Evolutionary conservation across 2,329 filamentous ascomycete species (phyloP), one percentile per base, ranked within the genome.

Genomic region (Penicillium olsonii): DNA sequence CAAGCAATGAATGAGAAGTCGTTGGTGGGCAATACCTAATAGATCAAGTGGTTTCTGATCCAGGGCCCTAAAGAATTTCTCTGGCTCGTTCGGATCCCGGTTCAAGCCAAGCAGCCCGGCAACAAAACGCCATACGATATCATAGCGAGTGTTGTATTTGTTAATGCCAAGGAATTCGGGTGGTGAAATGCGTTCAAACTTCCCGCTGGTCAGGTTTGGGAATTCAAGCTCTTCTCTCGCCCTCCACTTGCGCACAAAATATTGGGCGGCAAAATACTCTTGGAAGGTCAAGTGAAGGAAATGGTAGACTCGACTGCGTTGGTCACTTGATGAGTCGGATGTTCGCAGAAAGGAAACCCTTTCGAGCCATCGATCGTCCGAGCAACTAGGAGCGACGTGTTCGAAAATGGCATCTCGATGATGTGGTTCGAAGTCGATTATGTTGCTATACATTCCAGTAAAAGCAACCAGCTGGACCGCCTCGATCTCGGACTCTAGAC

Each of bases 271-370:
- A 59, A 76, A 75, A 44, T 64, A 75, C 52, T 75, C 73, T 48
- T 75, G 72, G 51, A 72, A 73, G 1, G 73, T 75, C 9, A 75
- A 53, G 50, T 77, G 73, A 20, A 75, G 19, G 39, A 77, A 76
- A 49, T 75, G 67, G 45, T 74, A 75, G 19, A 29, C 64, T 34
- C 31, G 31, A 5, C 6, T 34, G 15, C 31, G 15, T 15, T 48
- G 41, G 55, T 61, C 18, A 8, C 18, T 1, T 17, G 53, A 53
- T 6, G 48, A 17, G 38, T 69, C 63, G 31, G 71, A 71, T 2
- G 65, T 64, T 2, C 69, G 67, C 5, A 74, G 52, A 56, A 74
- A 74, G 8, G 22, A 24, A 5, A 24, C 5, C 22, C 22, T 4
- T 5, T 24, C 22, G 8, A 24, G 22, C 22, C 22, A 5, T 4